Percentiles rank a stretch among this genome's conserved stretches.
Conservation (phyloP, 805 yeast species). For the Kodamaea lidongshanica region DNA sequence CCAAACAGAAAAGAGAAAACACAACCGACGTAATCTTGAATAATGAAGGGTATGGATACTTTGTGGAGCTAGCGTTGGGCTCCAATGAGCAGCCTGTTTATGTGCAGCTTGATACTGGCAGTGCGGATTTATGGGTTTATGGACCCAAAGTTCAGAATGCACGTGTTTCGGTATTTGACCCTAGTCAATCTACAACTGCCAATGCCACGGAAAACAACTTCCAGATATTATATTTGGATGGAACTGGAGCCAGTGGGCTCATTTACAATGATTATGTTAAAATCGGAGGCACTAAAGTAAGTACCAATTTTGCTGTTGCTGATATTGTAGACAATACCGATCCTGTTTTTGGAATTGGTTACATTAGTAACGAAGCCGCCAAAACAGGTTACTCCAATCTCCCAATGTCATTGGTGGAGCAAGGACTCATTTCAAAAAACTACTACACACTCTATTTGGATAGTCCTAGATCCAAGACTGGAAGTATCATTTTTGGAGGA, state of each 20-base stretch:
- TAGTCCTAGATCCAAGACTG: constrained; percentile 27
- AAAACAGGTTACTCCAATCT: constrained; percentile 50
- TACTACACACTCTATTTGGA: constrained; percentile 63
- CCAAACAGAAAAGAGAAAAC: neutral
- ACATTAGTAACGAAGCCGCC: constrained; percentile 4
- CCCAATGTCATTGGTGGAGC: constrained; percentile 53
- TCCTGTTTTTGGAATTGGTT: constrained; percentile 15
- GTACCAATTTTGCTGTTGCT: constrained; percentile 9
- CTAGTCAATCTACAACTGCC: constrained; percentile 8
- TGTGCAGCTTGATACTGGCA: constrained; percentile 2
- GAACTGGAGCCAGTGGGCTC: constrained; percentile 4
- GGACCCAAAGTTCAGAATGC: constrained; percentile 1
- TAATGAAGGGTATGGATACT: constrained; percentile 1
- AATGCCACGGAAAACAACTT: constrained; percentile 3
- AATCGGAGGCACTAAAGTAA: constrained; percentile 5
- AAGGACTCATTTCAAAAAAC: constrained; percentile 50
- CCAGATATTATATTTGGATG: constrained; percentile 6
- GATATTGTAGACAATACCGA: constrained; percentile 10
- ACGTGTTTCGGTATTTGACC: constrained; percentile 9
- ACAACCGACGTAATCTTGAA: neutral
- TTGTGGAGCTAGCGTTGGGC: neutral
- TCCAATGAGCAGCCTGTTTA: neutral
- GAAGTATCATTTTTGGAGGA: constrained; percentile 67
- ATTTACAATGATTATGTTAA: constrained; percentile 7
- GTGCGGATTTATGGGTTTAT: constrained; percentile 4